Conservation (phyloP, 305 asterid genomes). For the Euphrasia arctica region DNA sequence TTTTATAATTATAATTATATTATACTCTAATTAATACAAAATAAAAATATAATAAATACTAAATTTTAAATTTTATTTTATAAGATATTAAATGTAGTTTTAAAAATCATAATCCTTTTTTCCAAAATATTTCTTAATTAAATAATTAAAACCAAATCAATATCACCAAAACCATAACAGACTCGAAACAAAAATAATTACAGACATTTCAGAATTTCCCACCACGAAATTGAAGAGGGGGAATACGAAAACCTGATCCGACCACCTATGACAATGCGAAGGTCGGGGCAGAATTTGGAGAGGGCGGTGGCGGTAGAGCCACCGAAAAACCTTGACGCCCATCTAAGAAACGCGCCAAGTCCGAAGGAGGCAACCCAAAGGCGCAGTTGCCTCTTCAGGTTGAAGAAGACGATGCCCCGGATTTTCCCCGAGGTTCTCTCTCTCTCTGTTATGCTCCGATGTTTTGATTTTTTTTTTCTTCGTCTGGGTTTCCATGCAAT, state of each 20-base stretch:
- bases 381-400: conserved; percentile 40
- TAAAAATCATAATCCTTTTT: too few species aligned
- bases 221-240: background rate
- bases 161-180: background rate
- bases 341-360: conserved; percentile 8
- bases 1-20: too few species aligned
- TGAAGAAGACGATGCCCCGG: conserved; percentile 79
- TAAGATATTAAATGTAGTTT: too few species aligned
- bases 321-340: conserved; percentile 19
- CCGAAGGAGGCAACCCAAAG: conserved; percentile 23
- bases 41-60: too few species aligned
- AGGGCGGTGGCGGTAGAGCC: conserved; percentile 88
- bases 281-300: conserved; percentile 63
- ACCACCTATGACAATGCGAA: conserved; percentile 68
- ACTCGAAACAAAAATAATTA: background rate
- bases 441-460: background rate
- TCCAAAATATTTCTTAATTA: too few species aligned
- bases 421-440: conserved; percentile 72
- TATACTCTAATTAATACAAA: too few species aligned
- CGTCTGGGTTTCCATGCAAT: too few species aligned
- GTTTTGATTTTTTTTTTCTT: too few species aligned
- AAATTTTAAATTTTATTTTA: too few species aligned
- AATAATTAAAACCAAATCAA: background rate
- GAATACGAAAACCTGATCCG: conserved; percentile 53
- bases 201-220: background rate